These are phyloP conservation scores for Wickerhamiella allomyrinae DNA, from an alignment of 805 yeast genomes.

Conservation along the genomic window DNA sequence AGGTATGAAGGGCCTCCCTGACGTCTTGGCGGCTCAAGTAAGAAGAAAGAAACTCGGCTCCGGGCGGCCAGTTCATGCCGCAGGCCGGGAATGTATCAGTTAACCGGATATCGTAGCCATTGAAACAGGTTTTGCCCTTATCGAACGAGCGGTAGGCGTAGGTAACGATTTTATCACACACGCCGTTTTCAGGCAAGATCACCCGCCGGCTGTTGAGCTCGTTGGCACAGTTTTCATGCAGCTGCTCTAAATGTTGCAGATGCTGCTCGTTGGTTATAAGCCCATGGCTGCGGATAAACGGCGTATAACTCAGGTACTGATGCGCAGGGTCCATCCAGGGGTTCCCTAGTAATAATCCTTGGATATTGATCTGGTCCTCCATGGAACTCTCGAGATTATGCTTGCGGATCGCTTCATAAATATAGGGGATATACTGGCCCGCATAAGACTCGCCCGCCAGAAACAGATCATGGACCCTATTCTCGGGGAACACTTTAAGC, in stretches of 20 bases:
- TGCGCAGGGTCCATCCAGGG: conserved; percentile 88
- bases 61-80: conserved; percentile 87
- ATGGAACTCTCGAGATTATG: conserved; percentile 26
- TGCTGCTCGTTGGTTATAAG: conserved; percentile 29
- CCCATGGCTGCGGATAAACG: conserved; percentile 48
- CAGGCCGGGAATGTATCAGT: conserved; percentile 69
- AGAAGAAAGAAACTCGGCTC: conserved; percentile 33
- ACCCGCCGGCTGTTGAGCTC: conserved; percentile 9
- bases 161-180: conserved; percentile 32
- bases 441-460: conserved; percentile 95
- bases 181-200: conserved; percentile 14
- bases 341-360: conserved; percentile 71
- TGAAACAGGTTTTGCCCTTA: conserved; percentile 41
- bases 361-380: conserved; percentile 29
- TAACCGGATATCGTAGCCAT: conserved; percentile 68
- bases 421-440: conserved; percentile 89
- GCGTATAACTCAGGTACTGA: conserved; percentile 70
- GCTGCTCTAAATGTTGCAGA: conserved; percentile 17
- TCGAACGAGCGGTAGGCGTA: conserved; percentile 16
- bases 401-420: conserved; percentile 48
- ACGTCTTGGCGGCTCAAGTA: conserved; percentile 38
- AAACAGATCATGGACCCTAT: conserved; percentile 44
- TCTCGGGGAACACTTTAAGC: conserved; percentile 60
- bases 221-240: conserved; percentile 18
- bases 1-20: conserved; percentile 34